phyloP scores from a whole-genome alignment of 2,329 filamentous ascomycete genomes.

The Diatrype stigma region DNA sequence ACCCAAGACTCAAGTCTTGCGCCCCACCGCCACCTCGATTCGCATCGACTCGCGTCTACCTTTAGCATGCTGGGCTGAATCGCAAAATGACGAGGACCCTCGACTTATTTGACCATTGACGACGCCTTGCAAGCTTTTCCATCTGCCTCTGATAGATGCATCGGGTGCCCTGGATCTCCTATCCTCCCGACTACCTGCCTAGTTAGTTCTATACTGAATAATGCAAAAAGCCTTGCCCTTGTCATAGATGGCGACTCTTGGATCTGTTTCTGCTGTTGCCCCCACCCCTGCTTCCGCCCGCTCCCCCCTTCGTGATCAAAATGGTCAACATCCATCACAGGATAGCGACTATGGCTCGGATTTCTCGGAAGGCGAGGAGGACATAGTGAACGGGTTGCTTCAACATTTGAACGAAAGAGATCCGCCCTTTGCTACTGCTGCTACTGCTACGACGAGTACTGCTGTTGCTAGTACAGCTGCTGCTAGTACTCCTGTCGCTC shows the following conservation, averaged over 20 bases:
- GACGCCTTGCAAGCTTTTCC: no score
- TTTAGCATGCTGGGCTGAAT: not conserved
- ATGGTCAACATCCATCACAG: conserved; percentile 2
- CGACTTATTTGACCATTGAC: not conserved
- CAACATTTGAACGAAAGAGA: conserved; percentile 8
- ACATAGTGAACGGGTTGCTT: conserved; percentile 24
- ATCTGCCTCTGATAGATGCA: no score
- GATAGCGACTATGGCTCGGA: conserved; percentile 31
- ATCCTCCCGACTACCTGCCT: no score
- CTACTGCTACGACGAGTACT: not conserved
- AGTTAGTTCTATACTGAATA: no score
- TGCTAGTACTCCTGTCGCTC: no score
- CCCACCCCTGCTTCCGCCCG: not conserved
- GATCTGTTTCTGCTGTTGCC: not conserved
- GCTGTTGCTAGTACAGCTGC: not conserved
- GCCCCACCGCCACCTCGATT: no score
- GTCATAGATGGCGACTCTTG: not conserved
- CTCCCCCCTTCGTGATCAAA: not conserved
- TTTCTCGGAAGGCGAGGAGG: conserved; percentile 27
- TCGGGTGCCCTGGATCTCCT: no score
- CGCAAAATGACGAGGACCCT: not conserved
- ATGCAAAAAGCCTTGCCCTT: no score
- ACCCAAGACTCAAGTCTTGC: no score
- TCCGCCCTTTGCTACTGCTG: not conserved
- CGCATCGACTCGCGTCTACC: not conserved